Evolutionary conservation across 1,139 yeast species (phyloP).

Genomic region (Williopsis jadinii): DNA sequence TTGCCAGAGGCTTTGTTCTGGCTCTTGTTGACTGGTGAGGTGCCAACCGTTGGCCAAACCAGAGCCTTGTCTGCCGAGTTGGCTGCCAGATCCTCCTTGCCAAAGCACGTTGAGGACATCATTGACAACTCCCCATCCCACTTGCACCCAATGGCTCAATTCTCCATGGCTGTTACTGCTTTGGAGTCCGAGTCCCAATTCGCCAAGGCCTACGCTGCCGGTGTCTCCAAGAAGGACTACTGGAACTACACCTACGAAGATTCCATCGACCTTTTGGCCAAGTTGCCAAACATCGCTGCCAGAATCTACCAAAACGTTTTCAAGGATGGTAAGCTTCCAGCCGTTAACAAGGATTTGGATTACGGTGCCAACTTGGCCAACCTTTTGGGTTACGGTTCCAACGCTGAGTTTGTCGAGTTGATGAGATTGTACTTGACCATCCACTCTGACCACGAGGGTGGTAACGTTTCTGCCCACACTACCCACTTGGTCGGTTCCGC

Average conservation of each 20-base stretch:
- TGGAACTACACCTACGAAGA: conserved; percentile 94
- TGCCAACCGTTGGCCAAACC: conserved; percentile 73
- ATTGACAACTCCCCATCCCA: conserved; percentile 78
- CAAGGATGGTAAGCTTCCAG: conserved; percentile 71
- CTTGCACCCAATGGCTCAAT: conserved; percentile 97
- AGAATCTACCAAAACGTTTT: conserved; percentile 88
- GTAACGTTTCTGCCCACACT: conserved; percentile 96
- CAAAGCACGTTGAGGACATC: conserved; percentile 77
- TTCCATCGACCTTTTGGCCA: conserved; percentile 80
- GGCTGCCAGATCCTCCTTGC: conserved; percentile 79
- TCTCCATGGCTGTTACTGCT: conserved; percentile 88
- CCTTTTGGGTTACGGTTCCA: conserved; percentile 73
- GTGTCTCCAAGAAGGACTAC: conserved; percentile 81
- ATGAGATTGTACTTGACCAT: conserved; percentile 90
- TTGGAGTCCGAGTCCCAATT: conserved; percentile 86
- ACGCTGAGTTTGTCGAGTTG: conserved; percentile 78
- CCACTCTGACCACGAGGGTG: conserved; percentile 98
- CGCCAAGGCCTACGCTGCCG: conserved; percentile 86
- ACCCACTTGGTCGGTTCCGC: conserved; percentile 97
- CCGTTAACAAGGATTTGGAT: conserved; percentile 67
- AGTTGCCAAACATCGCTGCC: conserved; percentile 88
- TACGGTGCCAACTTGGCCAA: conserved; percentile 85
- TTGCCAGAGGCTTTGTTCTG: conserved; percentile 91
- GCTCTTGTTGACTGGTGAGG: conserved; percentile 87
- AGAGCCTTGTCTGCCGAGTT: conserved; percentile 72